Percentiles rank a stretch among this genome's conserved stretches.
Conservation (phyloP, 2,329 filamentous ascomycete genomes). For the Scytalidium sp. region DNA sequence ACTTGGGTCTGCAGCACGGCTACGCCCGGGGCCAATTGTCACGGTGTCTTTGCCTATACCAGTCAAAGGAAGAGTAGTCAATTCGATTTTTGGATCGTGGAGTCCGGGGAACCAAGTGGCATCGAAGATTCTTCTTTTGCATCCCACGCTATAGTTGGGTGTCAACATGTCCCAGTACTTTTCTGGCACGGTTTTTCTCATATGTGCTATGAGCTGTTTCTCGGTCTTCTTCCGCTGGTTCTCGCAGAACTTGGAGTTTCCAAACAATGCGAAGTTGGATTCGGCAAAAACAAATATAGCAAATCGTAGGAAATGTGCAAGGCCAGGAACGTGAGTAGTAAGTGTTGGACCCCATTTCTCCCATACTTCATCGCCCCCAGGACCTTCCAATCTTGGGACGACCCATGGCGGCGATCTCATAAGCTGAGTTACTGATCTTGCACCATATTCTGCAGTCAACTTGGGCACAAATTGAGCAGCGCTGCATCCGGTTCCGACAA, state of each 20-base stretch:
- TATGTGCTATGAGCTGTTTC: conserved; percentile 36
- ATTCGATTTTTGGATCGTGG: conserved; percentile 44
- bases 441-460: conserved; percentile 39
- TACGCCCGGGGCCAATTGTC: conserved; percentile 45
- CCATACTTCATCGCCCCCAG: conserved; percentile 37
- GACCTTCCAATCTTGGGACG: conserved; percentile 35
- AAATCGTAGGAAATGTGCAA: conserved; percentile 38
- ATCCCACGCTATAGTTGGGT: conserved; percentile 54
- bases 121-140: conserved; percentile 55
- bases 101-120: conserved; percentile 47
- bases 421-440: conserved; percentile 55
- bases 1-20: conserved; percentile 34
- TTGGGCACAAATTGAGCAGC: conserved; percentile 54
- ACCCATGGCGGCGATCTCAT: conserved; percentile 59
- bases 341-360: conserved; percentile 43
- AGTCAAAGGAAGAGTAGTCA: conserved; percentile 50
- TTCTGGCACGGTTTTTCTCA: conserved; percentile 46
- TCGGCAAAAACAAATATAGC: conserved; percentile 38
- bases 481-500: conserved; percentile 56
- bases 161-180: conserved; percentile 57
- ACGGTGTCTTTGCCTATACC: conserved; percentile 44
- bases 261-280: conserved; percentile 45
- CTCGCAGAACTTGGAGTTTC: conserved; percentile 33
- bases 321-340: conserved; percentile 43
- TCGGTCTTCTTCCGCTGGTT: conserved; percentile 40